Conservation (phyloP, 2,329 filamentous ascomycete genomes). For the Botrytis aclada region DNA sequence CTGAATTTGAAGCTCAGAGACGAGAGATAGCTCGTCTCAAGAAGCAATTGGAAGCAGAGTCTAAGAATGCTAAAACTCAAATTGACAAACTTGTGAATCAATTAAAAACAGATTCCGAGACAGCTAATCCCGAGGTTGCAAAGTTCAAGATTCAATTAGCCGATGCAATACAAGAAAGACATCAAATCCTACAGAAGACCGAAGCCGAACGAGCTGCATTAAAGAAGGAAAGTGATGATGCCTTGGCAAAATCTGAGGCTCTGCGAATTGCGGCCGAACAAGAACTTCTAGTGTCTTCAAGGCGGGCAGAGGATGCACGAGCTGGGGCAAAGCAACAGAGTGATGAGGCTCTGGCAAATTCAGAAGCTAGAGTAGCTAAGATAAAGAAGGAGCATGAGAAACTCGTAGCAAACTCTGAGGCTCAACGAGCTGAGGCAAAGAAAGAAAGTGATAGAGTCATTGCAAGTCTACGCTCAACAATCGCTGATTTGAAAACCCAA, state of each 20-base stretch:
- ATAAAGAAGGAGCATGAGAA: not conserved
- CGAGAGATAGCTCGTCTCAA: not conserved
- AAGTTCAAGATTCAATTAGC: not conserved
- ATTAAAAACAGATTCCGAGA: not conserved
- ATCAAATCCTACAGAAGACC: not conserved
- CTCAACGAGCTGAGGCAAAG: not conserved
- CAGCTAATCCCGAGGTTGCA: not conserved
- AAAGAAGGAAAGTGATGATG: not conserved
- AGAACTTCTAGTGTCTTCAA: not conserved
- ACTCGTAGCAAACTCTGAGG: not conserved
- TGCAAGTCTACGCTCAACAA: not conserved
- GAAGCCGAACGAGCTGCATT: not conserved
- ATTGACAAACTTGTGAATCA: not conserved
- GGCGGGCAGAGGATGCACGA: fast-evolving
- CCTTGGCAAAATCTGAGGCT: not conserved
- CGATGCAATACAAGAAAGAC: not conserved
- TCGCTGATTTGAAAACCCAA: not conserved
- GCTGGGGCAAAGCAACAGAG: no score
- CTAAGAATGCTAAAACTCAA: not conserved
- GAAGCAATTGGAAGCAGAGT: not conserved
- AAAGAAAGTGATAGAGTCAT: not conserved
- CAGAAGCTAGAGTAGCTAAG: not conserved
- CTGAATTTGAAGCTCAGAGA: not conserved
- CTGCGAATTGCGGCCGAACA: not conserved
- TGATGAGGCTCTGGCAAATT: not conserved